Base-by-base conservation (phyloP, 257 asterid genomes). In the Thymus quinquecostatus region DNA sequence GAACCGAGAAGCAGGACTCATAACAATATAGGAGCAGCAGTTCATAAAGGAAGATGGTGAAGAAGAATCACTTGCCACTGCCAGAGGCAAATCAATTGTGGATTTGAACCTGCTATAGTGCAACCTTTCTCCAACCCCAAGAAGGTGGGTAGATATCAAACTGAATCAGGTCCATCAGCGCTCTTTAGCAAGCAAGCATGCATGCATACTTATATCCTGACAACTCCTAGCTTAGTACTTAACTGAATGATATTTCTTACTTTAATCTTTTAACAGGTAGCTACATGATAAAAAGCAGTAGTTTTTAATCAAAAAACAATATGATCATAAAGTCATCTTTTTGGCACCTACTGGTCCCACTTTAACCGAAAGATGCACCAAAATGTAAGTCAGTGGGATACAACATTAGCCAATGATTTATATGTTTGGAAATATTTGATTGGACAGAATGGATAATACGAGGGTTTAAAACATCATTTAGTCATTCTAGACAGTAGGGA, bases 111-210 rank as follows among this genome's bases (percentile, higher is more conserved):
- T 13, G 58, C 67, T 62, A 34, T 40, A 58, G 28, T 8, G 12
- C 64, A 38, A 70, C 32, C 60, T 58, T 38, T 77, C n/a, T 54
- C 59, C 3, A 65, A 55, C 54, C 54, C 54, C 47, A 38, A 77
- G 14, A 41, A 41, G 28, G 44, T 32, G n/a, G 47, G 60, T 65
- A 2, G 43, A 47, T 28, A 55, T 40, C 41, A 44, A 44, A 38
- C 5, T 60, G 10, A 40, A 14, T 75, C 75, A 41, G 21, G 33
- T 12, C 56, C 34, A 40, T 54, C 30, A 14, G 57, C 30, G 5
- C 30, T 51, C 14, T 51, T 21, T 21, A 21, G 21, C 21, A 21
- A 21, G 21, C 21, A 21, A 14, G 57, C 57, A 51, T 51, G 30
- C 8, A n/a, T 51, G 10, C 11, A 51, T 14, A 51, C 50, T 33